Evolutionary conservation across 306 rosid species (phyloP).

Genomic region (Lathyrus oleraceus): DNA sequence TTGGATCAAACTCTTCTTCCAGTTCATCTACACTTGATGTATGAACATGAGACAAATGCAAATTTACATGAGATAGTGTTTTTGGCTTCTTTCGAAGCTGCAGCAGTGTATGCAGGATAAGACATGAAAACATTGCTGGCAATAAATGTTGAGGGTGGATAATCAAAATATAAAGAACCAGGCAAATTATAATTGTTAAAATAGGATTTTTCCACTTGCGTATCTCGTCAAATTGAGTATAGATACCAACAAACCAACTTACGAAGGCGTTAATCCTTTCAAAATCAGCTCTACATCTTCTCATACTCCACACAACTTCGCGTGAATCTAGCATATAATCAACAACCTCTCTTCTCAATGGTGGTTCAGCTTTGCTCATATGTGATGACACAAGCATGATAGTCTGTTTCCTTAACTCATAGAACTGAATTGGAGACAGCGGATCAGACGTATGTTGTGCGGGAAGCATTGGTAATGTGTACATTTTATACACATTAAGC

Average conservation of each 20-base stretch:
- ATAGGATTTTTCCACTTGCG: slow-evolving; percentile 33
- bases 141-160: slow-evolving; percentile 28
- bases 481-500: slow-evolving; percentile 8
- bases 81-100: slow-evolving; percentile 34
- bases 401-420: slow-evolving; percentile 36
- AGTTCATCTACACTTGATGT: slow-evolving; percentile 41
- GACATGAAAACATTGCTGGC: neutral
- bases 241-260: neutral
- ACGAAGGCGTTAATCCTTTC: slow-evolving; percentile 37
- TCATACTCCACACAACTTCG: slow-evolving; percentile 39
- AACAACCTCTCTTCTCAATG: slow-evolving; percentile 38
- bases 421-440: slow-evolving; percentile 13
- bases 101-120: neutral
- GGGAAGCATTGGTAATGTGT: slow-evolving; percentile 38
- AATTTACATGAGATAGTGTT: slow-evolving; percentile 36
- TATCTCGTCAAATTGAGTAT: slow-evolving; percentile 21
- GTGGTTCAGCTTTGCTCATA: slow-evolving; percentile 37
- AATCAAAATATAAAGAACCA: neutral
- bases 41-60: slow-evolving; percentile 39
- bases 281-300: slow-evolving; percentile 41
- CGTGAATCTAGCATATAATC: slow-evolving; percentile 43
- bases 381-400: slow-evolving; percentile 5
- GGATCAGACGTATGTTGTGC: slow-evolving; percentile 27
- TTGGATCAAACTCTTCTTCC: slow-evolving; percentile 58
- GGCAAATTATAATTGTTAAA: neutral